Base-by-base conservation (phyloP, 257 asterid species). In the Solanum piurae region DNA sequence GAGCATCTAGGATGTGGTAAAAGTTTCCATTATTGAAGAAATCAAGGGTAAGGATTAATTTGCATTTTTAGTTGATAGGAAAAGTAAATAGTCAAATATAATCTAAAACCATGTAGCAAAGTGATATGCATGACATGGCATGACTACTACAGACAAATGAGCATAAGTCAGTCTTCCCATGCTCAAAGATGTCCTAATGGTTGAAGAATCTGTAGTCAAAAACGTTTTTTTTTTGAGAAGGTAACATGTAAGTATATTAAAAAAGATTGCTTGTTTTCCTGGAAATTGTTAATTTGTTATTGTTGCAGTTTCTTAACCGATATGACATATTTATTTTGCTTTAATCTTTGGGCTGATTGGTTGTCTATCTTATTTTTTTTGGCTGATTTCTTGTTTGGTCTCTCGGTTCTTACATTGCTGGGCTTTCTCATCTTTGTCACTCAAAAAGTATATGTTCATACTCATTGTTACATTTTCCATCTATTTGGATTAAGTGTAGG, bases 401-500 rank as follows among this genome's bases (percentile, higher is more conserved):
- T 31, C 44, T 82, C 2, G 69, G n/a, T 31, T 82, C 31, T 49
- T 27, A 49, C 44, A 18, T 82, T 49, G 68, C 86, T 18, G n/a
- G 85, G 44, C 6, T 49, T 82, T 49, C 42, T 49, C 55, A 46
- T 82, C 68, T 82, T 49, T 29, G 69, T 44, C 64, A 46, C 37
- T 2, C 40, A 1, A 44, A 44, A 16, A 14, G 18, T 44, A 27
- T 79, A 44, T 46, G 66, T 20, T 20, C 71, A 82, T 49, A 82
- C 69, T 82, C 71, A 82, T 31, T 31, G 29, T 29, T 49, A 31
- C 71, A 82, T 49, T 82, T 82, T 82, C 86, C 86, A 49, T 33
- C 44, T 82, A 13, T 80, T 87, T 84, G 74, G 74, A 71, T 49
- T 21, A 31, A 12, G 64, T 75, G 87, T 89, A 97, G 99, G 99